Evolutionary conservation across 352 stramenopile genomes (phyloP), one percentile per base, ranked within the genome.

Genomic region (Pythium plurisporium): DNA sequence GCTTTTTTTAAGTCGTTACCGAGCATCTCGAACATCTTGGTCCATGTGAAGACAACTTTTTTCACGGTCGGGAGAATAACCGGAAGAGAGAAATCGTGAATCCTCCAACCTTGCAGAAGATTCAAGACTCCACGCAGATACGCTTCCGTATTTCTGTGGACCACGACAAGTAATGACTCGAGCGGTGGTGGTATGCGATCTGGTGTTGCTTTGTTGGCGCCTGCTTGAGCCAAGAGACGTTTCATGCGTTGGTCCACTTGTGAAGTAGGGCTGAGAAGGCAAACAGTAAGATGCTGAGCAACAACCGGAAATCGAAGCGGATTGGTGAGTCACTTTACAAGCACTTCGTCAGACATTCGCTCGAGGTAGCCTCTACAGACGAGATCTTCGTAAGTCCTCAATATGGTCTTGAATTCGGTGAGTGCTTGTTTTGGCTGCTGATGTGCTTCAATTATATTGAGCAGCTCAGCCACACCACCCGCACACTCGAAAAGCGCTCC

Each of bases 401-500:
- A 69, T 15, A 59, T 70, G 4, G 57, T 38, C 19, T 64, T 56
- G 27, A 90, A 76, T 14, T 60, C 42, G 0, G 1, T 30, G 22
- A 64, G 25, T 4, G 72, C 53, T 17, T 73, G 36, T 19, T 38
- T 65, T 15, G 44, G 41, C 10, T 61, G 65, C 5, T 40, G 19
- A 37, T 83, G 73, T 6, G 65, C 63, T 26, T 66, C 55, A 15
- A 87, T 36, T 15, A 72, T 48, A 47, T 91, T 91, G 25, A 84
- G 36, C 2, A 94, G 46, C 49, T 95, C 82, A 2, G 83, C 79
- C 36, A 91, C 66, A 1, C 76, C 77, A 38, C 86, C 86, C 50
- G 93, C 77, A 11, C 69, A 90, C 54, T 94, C 86, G 27, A 95
- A 94, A 0, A 95, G 53, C 22, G 79, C 80, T 27, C 80, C 86